Conservation (phyloP, 1,284 basidiomycete species). For the Rhizoctonia solani region DNA sequence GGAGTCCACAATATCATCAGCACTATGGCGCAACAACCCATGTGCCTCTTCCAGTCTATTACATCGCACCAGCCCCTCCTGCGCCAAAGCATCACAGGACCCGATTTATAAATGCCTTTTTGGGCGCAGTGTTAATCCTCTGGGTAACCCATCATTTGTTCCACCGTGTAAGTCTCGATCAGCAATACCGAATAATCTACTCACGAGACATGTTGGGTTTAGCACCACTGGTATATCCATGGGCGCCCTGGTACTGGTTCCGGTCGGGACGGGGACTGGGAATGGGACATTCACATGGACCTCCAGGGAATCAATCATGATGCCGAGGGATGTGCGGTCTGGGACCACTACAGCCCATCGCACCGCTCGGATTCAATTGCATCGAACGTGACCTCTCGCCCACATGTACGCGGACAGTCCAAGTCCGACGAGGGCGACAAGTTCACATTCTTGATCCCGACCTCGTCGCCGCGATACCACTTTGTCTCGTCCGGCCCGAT, state of each 20-base stretch:
- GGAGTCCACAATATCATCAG: too few relatives aligned
- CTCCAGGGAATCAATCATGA: background rate
- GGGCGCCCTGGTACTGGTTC: background rate
- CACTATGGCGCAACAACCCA: too few relatives aligned
- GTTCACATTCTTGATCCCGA: slow-evolving; percentile 20
- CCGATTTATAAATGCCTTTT: slow-evolving; percentile 6
- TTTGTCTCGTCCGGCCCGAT: slow-evolving; percentile 26
- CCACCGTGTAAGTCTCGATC: background rate
- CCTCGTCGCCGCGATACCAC: slow-evolving; percentile 6
- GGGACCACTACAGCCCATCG: slow-evolving; percentile 28
- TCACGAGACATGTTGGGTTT: background rate
- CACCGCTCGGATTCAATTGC: background rate
- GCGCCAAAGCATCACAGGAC: slow-evolving; percentile 3
- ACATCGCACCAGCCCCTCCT: slow-evolving; percentile 13
- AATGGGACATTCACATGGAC: background rate
- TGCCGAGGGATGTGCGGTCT: slow-evolving; percentile 13
- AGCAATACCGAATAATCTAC: background rate
- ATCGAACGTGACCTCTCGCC: too few relatives aligned
- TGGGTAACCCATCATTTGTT: slow-evolving; percentile 7
- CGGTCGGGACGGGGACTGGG: background rate
- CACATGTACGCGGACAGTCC: too few relatives aligned
- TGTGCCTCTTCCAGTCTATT: slow-evolving; percentile 2
- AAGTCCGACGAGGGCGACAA: slow-evolving; percentile 4
- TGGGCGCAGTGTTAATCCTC: background rate
- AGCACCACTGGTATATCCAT: background rate